These are phyloP conservation scores for Pseudodiploospora longispora DNA, from an alignment of 2,329 filamentous ascomycete genomes.

Conservation along the genomic window DNA sequence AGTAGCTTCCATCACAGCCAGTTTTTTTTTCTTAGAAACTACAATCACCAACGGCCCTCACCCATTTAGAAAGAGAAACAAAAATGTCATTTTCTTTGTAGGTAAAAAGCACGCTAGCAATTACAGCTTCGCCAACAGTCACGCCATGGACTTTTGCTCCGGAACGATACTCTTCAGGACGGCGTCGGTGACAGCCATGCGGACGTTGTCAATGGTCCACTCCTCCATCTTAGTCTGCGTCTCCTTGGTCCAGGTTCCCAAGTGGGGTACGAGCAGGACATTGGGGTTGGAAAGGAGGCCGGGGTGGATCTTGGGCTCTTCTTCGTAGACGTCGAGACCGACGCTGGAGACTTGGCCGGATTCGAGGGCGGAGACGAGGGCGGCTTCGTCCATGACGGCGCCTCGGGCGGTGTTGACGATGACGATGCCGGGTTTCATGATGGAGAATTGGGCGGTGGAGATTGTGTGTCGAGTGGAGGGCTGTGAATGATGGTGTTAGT, in stretches of 20 bases:
- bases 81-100: background rate
- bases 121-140: background rate
- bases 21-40: background rate
- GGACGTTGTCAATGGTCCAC: slow-evolving; percentile 65
- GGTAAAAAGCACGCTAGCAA: background rate
- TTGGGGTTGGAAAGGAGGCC: slow-evolving; percentile 62
- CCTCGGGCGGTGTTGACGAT: slow-evolving; percentile 79
- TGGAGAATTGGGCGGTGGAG: slow-evolving; percentile 57
- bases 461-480: slow-evolving; percentile 67
- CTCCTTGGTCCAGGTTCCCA: slow-evolving; percentile 75
- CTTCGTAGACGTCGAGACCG: slow-evolving; percentile 76
- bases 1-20: background rate
- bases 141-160: slow-evolving; percentile 46
- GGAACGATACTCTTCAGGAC: slow-evolving; percentile 61
- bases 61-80: background rate
- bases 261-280: slow-evolving; percentile 72
- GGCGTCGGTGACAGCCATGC: slow-evolving; percentile 52
- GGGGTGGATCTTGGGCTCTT: slow-evolving; percentile 69
- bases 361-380: slow-evolving; percentile 65
- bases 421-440: slow-evolving; percentile 71
- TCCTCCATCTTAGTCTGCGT: slow-evolving; percentile 62
- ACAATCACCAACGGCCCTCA: too few species aligned
- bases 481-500: slow-evolving; percentile 19
- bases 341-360: slow-evolving; percentile 60
- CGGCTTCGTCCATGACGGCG: slow-evolving; percentile 73